phyloP scores from a whole-genome alignment of 2,329 filamentous ascomycete species.

The Calonectria naviculata region DNA sequence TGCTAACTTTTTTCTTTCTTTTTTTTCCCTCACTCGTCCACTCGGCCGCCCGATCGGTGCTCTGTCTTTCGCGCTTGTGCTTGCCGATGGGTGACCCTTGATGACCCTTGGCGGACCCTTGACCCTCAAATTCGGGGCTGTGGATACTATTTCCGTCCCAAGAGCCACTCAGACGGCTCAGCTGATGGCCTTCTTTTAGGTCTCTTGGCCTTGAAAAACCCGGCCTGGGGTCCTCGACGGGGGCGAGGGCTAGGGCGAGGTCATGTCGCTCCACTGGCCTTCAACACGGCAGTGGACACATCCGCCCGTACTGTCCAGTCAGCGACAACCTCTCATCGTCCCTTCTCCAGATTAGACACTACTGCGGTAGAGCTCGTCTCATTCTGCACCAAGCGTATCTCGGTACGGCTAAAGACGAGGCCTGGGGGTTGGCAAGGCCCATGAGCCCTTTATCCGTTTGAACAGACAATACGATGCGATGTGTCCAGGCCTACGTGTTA shows the following conservation, averaged over 20 bases:
- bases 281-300: constrained; percentile 18
- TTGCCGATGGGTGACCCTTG: constrained; percentile 28
- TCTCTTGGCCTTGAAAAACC: constrained; percentile 31
- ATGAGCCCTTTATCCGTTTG: constrained; percentile 2
- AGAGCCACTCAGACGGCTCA: constrained; percentile 32
- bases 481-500: neutral
- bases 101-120: constrained; percentile 30
- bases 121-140: constrained; percentile 34
- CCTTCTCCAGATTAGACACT: constrained; percentile 18
- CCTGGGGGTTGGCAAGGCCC: constrained; percentile 11
- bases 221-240: constrained; percentile 33
- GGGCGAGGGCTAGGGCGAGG: constrained; percentile 14
- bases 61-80: constrained; percentile 20
- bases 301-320: constrained; percentile 7
- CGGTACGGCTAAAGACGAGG: constrained; percentile 2
- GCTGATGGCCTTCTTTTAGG: constrained; percentile 35
- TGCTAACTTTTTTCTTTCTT: constrained; percentile 2
- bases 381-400: constrained; percentile 12
- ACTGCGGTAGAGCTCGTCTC: constrained; percentile 12
- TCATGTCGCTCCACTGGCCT: constrained; percentile 14
- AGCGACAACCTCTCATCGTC: constrained; percentile 2
- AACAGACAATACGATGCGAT: constrained; percentile 7
- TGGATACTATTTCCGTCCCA: constrained; percentile 41
- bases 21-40: constrained; percentile 17
- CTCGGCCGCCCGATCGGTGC: constrained; percentile 1